Evolutionary conservation across 1,284 basidiomycete genomes (phyloP).

Genomic region (Hemileia vastatrix): DNA sequence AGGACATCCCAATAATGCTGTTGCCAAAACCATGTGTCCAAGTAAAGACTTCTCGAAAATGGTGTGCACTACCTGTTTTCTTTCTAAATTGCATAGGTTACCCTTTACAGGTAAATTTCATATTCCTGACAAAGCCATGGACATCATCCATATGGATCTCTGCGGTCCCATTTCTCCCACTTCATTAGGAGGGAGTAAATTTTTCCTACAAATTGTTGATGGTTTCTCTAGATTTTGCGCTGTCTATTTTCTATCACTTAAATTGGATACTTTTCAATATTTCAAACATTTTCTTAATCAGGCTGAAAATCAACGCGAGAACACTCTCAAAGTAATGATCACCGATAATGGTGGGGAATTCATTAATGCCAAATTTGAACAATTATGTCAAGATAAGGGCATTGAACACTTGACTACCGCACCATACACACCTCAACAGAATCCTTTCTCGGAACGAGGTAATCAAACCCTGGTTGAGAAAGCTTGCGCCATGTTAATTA

Average conservation of each 20-base stretch:
- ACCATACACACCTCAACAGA: neutral
- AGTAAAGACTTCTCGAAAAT: no score
- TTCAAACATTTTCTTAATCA: conserved; percentile 42
- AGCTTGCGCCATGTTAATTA: neutral
- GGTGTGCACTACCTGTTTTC: neutral
- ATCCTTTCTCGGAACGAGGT: neutral
- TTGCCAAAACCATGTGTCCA: no score
- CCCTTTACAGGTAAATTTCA: neutral
- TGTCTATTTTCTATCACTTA: neutral
- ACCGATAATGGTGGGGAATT: neutral
- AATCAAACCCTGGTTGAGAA: neutral
- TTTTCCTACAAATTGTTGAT: conserved; percentile 8
- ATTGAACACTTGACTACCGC: neutral
- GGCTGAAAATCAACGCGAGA: conserved; percentile 29
- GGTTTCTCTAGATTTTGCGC: no score
- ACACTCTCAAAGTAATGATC: conserved; percentile 37
- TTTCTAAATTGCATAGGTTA: neutral
- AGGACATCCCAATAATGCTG: no score
- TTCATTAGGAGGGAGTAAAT: neutral
- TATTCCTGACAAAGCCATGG: neutral
- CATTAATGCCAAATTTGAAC: neutral
- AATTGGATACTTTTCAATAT: conserved; percentile 6
- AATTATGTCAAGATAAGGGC: neutral
- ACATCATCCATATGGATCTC: conserved; percentile 1
- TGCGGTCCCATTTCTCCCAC: conserved; percentile 2